These are phyloP conservation scores for Pseudocercospora vitis DNA, from an alignment of 2,329 filamentous ascomycete genomes.

Conservation along the genomic window DNA sequence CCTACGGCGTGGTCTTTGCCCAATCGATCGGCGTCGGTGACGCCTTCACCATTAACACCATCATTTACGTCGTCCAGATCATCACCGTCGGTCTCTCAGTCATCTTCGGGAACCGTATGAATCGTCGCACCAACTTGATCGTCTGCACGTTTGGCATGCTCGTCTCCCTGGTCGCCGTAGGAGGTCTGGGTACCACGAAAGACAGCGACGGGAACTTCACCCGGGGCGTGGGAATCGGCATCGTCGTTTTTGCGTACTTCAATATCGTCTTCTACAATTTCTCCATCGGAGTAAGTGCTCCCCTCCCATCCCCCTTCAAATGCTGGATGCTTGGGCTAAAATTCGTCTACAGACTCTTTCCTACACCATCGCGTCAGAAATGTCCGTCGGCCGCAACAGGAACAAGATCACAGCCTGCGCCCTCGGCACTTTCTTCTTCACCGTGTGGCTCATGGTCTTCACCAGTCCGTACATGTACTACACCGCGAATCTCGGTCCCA, in stretches of 20 bases:
- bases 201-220: slow-evolving; percentile 21
- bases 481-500: slow-evolving; percentile 37
- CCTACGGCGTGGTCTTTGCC: slow-evolving; percentile 28
- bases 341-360: slow-evolving; percentile 15
- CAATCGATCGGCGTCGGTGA: slow-evolving; percentile 28
- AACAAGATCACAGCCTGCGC: slow-evolving; percentile 50
- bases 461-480: slow-evolving; percentile 47
- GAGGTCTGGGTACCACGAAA: slow-evolving; percentile 27
- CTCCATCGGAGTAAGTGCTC: slow-evolving; percentile 21
- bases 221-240: slow-evolving; percentile 25
- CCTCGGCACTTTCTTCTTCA: slow-evolving; percentile 48
- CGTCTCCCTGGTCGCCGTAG: slow-evolving; percentile 23
- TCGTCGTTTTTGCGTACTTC: slow-evolving; percentile 27
- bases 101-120: slow-evolving; percentile 26
- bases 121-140: slow-evolving; percentile 24
- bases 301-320: no score
- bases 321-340: no score
- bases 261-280: slow-evolving; percentile 29
- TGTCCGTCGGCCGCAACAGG: slow-evolving; percentile 51
- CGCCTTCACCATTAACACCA: slow-evolving; percentile 28
- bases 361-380: slow-evolving; percentile 41
- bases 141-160: slow-evolving; percentile 27
- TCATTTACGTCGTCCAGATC: slow-evolving; percentile 29
- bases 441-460: slow-evolving; percentile 45
- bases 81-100: slow-evolving; percentile 25